These are phyloP conservation scores for Ophiostoma sp. DNA, from an alignment of 2,329 filamentous ascomycete genomes.

Conservation along the genomic window DNA sequence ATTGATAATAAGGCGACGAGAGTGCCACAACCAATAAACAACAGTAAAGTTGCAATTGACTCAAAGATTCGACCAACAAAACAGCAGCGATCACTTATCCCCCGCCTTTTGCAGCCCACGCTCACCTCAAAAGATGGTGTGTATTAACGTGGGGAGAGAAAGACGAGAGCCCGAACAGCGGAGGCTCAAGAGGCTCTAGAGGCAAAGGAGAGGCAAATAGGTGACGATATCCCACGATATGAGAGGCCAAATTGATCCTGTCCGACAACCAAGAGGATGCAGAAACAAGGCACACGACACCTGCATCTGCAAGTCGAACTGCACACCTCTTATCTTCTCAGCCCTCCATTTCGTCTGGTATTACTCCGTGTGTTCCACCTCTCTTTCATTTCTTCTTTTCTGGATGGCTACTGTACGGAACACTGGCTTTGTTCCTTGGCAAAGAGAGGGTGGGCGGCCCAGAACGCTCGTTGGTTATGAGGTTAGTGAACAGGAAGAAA, in stretches of 20 bases:
- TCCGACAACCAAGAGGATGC: background rate
- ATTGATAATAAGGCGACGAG: background rate
- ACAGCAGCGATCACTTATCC: background rate
- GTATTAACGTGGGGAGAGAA: background rate
- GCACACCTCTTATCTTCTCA: constrained; percentile 1
- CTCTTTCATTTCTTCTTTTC: background rate
- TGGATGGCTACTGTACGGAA: background rate
- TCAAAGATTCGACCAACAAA: background rate
- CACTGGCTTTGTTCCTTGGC: constrained; percentile 10
- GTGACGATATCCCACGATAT: background rate
- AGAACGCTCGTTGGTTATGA: background rate
- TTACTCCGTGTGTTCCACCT: background rate
- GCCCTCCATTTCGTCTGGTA: background rate
- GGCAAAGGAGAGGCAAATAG: background rate
- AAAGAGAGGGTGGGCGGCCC: constrained; percentile 7
- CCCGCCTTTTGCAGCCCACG: background rate
- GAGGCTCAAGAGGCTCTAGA: background rate
- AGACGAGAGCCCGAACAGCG: background rate
- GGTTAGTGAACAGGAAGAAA: background rate
- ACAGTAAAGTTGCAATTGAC: background rate
- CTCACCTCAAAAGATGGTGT: background rate
- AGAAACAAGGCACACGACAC: constrained; percentile 17
- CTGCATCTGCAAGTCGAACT: background rate
- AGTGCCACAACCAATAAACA: background rate
- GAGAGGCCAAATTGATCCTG: background rate